Evolutionary conservation across 1,284 basidiomycete species (phyloP), one percentile per base, ranked within the genome.

Genomic region (Rhizopogon hawkerae): DNA sequence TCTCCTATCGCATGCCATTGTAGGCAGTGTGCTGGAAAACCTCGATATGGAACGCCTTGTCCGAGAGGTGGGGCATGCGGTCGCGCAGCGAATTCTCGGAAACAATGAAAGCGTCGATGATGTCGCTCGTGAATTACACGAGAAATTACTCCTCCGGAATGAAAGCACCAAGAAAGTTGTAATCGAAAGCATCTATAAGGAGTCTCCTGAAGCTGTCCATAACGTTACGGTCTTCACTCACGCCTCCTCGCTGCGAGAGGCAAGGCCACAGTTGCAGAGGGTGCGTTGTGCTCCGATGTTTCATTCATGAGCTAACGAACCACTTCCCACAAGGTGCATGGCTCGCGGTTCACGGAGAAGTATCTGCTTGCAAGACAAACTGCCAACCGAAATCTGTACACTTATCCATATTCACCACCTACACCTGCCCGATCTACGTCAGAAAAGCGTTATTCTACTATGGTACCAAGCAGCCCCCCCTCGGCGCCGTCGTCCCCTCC

Each of bases 21-120:
- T 96, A 48, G 95, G 92, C 18, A 92, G 91, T 58, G 95, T 98
- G 26, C 78, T 98, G 21, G 95, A 99, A 71, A 97, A 98, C 60
- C 85, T 98, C 60, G 95, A 98, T 66, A 94, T 99, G 88, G 96
- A 99, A 61, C 82, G 94, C 35, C 78, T 98, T 41, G 92, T 98
- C 52, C 81, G 85, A 38, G 93, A 97, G 68, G 90, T 98, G 45
- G 93, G 93, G 4, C 78, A 88, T 54, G 93, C 92, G 3, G 94
- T 99, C 13, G 92, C 93, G 3, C 83, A 93, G 57, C 81, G 94
- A 46, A 90, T 98, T 63, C 76, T 90, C 23, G 86, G 85, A 35
- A 87, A 92, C 62, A 85, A 90, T 57, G 86, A 92, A 68, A 92
- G 86, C 60, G 93, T 99, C 43, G 95, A 99, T 65, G 93, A 98